Base-by-base conservation (phyloP, 2,329 filamentous ascomycete genomes). In the Clonostachys solani region DNA sequence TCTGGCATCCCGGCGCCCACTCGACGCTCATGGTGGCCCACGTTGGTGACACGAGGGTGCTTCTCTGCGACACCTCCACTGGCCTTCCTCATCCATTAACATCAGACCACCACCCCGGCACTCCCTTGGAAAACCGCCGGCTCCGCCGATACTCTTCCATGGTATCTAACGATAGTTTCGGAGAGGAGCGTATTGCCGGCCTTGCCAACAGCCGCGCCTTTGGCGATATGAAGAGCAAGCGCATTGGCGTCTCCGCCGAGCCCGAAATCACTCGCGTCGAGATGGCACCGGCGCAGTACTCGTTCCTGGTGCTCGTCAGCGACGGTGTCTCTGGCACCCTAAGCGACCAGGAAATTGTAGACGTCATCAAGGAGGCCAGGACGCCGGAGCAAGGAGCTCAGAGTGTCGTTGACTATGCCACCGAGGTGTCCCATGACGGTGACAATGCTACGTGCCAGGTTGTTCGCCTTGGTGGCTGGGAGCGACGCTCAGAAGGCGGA, bases 161-260 rank as follows among this genome's bases (percentile, higher is more conserved):
- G 62, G 86, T 96, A 16, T 94, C 92, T 19, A 69, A 67, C 0
- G 94, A 99, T 68, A 95, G 89, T 34, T 99, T 99, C 64, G 94
- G 94, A 60, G 94, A 99, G 69, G 92, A 97, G 68, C 90, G 94
- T 56, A 94, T 99, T 66, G 85, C 85, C 13, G 92, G 94, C 0
- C 78, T 99, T 1, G 94, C 94, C 56, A 99, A 99, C 69, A 95
- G 89, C 33, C 87, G 94, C 33, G 80, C 94, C 5, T 97, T 99
- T 62, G 94, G 94, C 23, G 94, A 99, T 70, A 90, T 96, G 69
- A 80, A 80, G 34, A 89, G 84, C 48, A 99, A 99, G 69, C 87
- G 92, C 46, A 86, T 97, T 45, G 94, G 94, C 29, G 92, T 99
- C 12, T 92, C 87, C 5, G 94, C 94, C 2, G 94, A 99, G 67